These are phyloP conservation scores for Carnegiea gigantea DNA, from an alignment of 179 eudicot genomes.

Conservation along the genomic window DNA sequence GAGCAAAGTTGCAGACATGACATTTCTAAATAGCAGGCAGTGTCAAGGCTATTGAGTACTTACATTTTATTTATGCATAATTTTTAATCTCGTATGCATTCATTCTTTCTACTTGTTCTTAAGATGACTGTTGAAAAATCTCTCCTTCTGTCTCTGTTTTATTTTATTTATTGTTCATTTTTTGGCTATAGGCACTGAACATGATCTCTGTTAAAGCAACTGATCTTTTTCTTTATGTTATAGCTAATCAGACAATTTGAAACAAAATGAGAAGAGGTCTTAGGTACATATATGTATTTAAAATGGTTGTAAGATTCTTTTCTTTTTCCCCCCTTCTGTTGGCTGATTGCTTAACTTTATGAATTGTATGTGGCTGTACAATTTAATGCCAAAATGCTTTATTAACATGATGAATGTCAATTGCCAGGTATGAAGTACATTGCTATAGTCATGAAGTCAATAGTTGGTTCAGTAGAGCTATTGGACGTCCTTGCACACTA, in stretches of 20 bases:
- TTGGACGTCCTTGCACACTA: slow-evolving; percentile 78
- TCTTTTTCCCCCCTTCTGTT: background rate
- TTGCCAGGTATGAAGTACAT: slow-evolving; percentile 63
- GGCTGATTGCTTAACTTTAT: background rate
- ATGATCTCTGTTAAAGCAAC: background rate
- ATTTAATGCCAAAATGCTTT: background rate
- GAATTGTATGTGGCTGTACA: background rate
- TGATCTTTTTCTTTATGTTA: background rate
- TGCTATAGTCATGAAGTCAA: slow-evolving; percentile 59
- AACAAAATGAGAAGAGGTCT: background rate
- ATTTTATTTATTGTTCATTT: too few relatives aligned
- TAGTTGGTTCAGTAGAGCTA: slow-evolving; percentile 81
- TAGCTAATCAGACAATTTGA: background rate
- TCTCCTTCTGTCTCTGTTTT: background rate
- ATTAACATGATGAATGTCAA: slow-evolving; percentile 18
- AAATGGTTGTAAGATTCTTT: background rate
- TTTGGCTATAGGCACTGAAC: background rate
- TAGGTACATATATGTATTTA: background rate
- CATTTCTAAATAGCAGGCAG: background rate
- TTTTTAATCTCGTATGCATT: background rate
- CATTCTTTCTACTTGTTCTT: background rate
- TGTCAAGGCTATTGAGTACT: background rate
- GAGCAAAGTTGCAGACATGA: background rate
- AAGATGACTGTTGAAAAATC: background rate
- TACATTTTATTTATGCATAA: background rate